Percentiles rank a stretch among this genome's conserved stretches.
phyloP scores from a whole-genome alignment of 345 rosid genomes.

The Ailanthus altissimus region DNA sequence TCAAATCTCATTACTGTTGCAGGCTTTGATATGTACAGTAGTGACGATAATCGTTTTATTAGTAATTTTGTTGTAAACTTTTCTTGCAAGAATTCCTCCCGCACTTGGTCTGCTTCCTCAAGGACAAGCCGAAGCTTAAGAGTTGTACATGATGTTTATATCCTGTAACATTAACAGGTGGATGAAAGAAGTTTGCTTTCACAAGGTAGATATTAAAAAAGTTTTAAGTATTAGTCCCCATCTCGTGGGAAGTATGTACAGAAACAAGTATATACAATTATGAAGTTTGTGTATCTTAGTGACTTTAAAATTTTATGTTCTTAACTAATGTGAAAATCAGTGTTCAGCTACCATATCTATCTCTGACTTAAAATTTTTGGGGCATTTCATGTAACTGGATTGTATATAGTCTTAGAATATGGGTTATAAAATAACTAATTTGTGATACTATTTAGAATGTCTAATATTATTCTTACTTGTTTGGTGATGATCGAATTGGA shows the following conservation, averaged over 20 bases:
- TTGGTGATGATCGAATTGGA: too few relatives aligned
- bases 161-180: not conserved
- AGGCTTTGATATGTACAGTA: constrained; percentile 77
- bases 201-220: not conserved
- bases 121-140: not conserved
- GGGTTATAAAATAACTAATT: too few relatives aligned
- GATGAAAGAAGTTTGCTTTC: not conserved
- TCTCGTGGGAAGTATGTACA: constrained; percentile 10
- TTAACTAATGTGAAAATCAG: too few relatives aligned
- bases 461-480: too few relatives aligned
- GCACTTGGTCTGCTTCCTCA: not conserved
- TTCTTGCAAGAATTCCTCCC: constrained; percentile 11
- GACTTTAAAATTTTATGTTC: not conserved
- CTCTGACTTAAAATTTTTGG: too few relatives aligned
- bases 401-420: too few relatives aligned
- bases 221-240: not conserved
- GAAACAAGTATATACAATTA: not conserved
- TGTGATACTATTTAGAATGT: too few relatives aligned
- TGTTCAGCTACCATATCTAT: too few relatives aligned
- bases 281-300: not conserved
- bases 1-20: constrained; percentile 30
- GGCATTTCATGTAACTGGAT: too few relatives aligned
- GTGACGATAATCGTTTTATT: constrained; percentile 48
- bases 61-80: constrained; percentile 45
- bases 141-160: constrained; percentile 10